Evolutionary conservation across 2,329 filamentous ascomycete genomes (phyloP).

Genomic region (Pseudopithomyces maydicus): DNA sequence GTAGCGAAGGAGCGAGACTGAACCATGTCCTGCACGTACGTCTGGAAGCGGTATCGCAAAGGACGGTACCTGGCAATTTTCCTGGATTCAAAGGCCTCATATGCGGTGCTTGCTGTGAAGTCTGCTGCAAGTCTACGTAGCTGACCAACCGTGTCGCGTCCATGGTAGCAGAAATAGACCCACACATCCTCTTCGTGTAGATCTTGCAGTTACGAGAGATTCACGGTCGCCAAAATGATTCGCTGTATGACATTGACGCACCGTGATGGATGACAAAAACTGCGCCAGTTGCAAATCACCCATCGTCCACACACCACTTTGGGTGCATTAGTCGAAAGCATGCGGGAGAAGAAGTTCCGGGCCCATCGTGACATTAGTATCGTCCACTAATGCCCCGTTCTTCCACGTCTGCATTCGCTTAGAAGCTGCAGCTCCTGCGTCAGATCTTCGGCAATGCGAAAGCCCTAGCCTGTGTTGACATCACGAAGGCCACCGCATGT

Average conservation of each 20-base stretch:
- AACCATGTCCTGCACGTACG: conserved; percentile 1
- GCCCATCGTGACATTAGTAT: conserved; percentile 3
- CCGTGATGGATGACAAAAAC: not conserved
- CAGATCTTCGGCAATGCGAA: not conserved
- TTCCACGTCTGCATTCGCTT: not conserved
- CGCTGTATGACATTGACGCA: not conserved
- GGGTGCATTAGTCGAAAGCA: not conserved
- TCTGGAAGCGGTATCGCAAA: conserved; percentile 1
- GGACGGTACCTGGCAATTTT: not conserved
- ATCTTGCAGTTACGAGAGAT: not conserved
- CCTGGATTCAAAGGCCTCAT: not conserved
- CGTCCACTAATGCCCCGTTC: not conserved
- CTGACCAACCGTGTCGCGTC: not conserved
- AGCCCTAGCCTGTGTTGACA: not conserved
- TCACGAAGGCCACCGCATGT: not conserved
- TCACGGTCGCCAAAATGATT: not conserved
- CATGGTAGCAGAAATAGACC: not conserved
- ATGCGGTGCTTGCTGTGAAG: not conserved
- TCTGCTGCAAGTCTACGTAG: not conserved
- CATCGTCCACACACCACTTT: not conserved
- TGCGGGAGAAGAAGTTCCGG: conserved; percentile 2
- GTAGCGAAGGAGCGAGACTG: not conserved
- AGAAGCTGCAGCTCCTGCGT: not conserved
- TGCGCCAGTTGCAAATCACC: not conserved
- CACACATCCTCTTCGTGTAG: not conserved